Evolutionary conservation across 257 asterid genomes (phyloP).

Genomic region (Nicotiana noctiflora): DNA sequence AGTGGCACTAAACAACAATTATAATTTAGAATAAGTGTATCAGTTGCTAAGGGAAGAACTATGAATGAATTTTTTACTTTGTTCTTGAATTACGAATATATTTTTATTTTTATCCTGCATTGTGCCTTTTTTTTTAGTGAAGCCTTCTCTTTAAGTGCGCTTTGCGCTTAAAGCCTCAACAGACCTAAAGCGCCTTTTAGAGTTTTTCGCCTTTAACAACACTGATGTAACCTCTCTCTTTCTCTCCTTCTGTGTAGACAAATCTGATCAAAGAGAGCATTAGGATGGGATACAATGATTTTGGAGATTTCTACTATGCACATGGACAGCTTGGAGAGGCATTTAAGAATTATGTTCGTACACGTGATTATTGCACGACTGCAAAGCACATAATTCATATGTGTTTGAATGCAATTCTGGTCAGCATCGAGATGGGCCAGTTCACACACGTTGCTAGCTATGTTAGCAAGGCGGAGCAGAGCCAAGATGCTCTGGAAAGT

Average conservation of each 20-base stretch:
- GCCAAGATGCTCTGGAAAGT: slow-evolving; percentile 67
- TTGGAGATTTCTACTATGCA: slow-evolving; percentile 85
- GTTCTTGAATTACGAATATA: no score
- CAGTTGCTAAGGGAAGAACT: no score
- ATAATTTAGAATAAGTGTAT: no score
- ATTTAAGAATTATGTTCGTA: slow-evolving; percentile 81
- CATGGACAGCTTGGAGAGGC: slow-evolving; percentile 91
- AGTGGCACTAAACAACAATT: no score
- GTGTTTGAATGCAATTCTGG: slow-evolving; percentile 86
- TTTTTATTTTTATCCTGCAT: no score
- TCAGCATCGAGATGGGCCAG: slow-evolving; percentile 97
- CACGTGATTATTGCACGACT: slow-evolving; percentile 96
- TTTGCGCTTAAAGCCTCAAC: no score
- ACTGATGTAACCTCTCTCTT: background rate
- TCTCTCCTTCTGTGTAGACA: slow-evolving; percentile 46
- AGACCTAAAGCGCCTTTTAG: no score
- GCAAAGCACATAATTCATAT: slow-evolving; percentile 74
- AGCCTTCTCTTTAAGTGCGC: no score
- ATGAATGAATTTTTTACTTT: no score
- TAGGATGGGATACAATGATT: slow-evolving; percentile 97
- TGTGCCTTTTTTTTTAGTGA: no score
- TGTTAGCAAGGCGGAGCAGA: slow-evolving; percentile 80
- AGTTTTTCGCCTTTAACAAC: no score
- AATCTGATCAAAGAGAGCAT: slow-evolving; percentile 96
- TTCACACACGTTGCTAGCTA: slow-evolving; percentile 88